phyloP scores from a whole-genome alignment of 495 filamentous ascomycete genomes.

The Astrothelium macrocarpum region DNA sequence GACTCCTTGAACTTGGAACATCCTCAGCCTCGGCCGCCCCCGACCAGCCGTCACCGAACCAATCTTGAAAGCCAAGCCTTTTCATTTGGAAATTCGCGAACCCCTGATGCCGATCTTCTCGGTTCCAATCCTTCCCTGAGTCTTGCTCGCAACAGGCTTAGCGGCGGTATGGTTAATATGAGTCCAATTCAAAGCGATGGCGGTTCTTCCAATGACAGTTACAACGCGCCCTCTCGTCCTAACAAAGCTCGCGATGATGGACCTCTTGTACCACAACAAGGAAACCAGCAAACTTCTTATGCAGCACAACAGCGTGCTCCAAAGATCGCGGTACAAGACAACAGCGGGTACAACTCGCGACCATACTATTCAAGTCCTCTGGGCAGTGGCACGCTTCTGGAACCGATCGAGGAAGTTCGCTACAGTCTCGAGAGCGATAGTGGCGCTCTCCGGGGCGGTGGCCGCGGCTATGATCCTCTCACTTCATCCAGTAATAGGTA shows the following conservation, averaged over 20 bases:
- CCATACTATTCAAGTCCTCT: conserved; percentile 20
- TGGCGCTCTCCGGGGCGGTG: conserved; percentile 21
- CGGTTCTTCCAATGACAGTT: conserved; percentile 6
- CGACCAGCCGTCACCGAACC: conserved; percentile 70
- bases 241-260: conserved; percentile 26
- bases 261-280: conserved; percentile 28
- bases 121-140: conserved; percentile 36
- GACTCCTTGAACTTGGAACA: conserved; percentile 83
- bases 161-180: conserved; percentile 21
- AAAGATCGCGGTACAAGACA: conserved; percentile 17
- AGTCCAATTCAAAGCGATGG: conserved; percentile 21
- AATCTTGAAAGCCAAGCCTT: conserved; percentile 72
- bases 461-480: neutral
- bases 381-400: conserved; percentile 24
- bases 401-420: conserved; percentile 33
- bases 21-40: conserved; percentile 77
- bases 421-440: conserved; percentile 30
- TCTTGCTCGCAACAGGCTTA: conserved; percentile 29
- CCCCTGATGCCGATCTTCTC: conserved; percentile 17
- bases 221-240: conserved; percentile 12
- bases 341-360: conserved; percentile 17
- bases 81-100: conserved; percentile 43
- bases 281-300: conserved; percentile 20
- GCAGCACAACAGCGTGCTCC: conserved; percentile 19
- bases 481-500: neutral